Evolutionary conservation across 1,139 yeast genomes (phyloP).

Genomic region (Magnusiomyces magnusii): DNA sequence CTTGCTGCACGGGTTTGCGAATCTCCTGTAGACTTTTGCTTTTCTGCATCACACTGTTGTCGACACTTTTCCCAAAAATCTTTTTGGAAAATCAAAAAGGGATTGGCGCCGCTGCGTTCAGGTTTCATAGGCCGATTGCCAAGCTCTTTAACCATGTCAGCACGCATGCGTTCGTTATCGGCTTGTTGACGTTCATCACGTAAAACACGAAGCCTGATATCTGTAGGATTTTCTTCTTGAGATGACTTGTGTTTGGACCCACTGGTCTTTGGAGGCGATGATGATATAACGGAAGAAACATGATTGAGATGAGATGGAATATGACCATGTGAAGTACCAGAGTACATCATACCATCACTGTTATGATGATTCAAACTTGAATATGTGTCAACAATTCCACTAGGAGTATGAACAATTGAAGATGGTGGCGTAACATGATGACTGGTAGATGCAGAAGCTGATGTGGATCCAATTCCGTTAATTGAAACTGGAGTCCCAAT

Average conservation of each 20-base stretch:
- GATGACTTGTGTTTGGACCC: constrained; percentile 1
- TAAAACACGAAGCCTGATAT: constrained; percentile 20
- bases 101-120: constrained; percentile 35
- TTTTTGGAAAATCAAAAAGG: constrained; percentile 39
- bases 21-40: constrained; percentile 28
- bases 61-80: constrained; percentile 39
- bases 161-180: constrained; percentile 33
- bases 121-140: constrained; percentile 38
- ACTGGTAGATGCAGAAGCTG: constrained; percentile 6
- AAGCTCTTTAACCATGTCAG: constrained; percentile 31
- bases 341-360: background rate
- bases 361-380: background rate
- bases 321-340: background rate
- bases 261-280: background rate
- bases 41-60: constrained; percentile 32
- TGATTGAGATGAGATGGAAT: background rate
- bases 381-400: background rate
- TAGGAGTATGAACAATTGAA: constrained; percentile 11
- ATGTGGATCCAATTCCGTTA: background rate
- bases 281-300: background rate
- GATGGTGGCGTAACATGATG: constrained; percentile 11
- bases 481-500: background rate
- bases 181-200: constrained; percentile 25
- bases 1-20: constrained; percentile 34
- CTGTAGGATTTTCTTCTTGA: constrained; percentile 13